A percentile compares a stretch with the other conserved stretches of the same genome.
Evolutionary conservation across 2,329 filamentous ascomycete genomes (phyloP).

Genomic region (Chrysoporthe deuterocubensis): DNA sequence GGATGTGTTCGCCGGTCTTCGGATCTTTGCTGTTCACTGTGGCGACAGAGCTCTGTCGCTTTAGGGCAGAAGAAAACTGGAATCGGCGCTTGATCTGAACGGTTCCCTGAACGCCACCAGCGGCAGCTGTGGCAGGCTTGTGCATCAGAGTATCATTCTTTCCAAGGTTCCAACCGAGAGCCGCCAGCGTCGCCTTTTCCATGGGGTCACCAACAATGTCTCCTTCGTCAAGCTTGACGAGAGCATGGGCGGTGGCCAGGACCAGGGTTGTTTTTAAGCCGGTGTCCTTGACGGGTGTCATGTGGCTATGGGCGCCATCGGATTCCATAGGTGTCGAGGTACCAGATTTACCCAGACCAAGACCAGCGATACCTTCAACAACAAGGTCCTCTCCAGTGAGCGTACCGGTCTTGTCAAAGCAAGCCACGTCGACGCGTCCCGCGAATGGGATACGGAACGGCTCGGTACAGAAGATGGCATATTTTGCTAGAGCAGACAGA

Average conservation of each 20-base stretch:
- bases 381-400: constrained; percentile 95
- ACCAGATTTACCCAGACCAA: constrained; percentile 68
- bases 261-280: constrained; percentile 87
- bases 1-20: constrained; percentile 74
- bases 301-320: constrained; percentile 81
- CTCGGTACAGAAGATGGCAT: constrained; percentile 97
- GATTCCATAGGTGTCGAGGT: constrained; percentile 68
- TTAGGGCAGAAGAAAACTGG: constrained; percentile 96
- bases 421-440: constrained; percentile 92
- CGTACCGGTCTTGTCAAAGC: constrained; percentile 98
- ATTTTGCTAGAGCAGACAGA: constrained; percentile 90
- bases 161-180: constrained; percentile 91
- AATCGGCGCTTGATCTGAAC: constrained; percentile 97
- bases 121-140: constrained; percentile 56
- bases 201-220: constrained; percentile 98
- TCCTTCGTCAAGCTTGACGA: constrained; percentile 95
- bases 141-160: constrained; percentile 82
- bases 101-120: constrained; percentile 64
- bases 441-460: constrained; percentile 98
- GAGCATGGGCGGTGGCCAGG: constrained; percentile 89
- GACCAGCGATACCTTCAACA: constrained; percentile 93
- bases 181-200: constrained; percentile 92
- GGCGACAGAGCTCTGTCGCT: constrained; percentile 93
- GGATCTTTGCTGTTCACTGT: constrained; percentile 75
- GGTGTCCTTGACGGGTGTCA: constrained; percentile 72